Conservation (phyloP, 1,284 basidiomycete genomes). For the Boletus sp. region DNA sequence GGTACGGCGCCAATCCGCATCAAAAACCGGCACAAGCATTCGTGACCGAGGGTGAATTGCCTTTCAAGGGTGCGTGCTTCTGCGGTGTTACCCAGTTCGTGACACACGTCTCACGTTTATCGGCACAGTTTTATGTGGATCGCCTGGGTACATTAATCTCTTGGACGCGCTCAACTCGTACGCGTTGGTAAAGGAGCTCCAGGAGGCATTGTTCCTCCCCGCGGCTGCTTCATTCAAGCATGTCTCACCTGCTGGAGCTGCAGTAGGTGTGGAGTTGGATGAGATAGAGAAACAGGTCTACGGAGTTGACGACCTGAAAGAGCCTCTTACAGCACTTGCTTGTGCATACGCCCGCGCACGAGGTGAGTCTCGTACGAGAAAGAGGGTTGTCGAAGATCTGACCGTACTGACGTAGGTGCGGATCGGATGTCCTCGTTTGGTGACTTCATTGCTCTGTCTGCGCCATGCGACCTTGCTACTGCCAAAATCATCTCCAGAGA, state of each 20-base stretch:
- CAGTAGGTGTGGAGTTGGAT: slow-evolving; percentile 82
- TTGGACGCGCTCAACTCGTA: slow-evolving; percentile 97
- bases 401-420: slow-evolving; percentile 54
- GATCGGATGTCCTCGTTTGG: slow-evolving; percentile 99
- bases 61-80: slow-evolving; percentile 77
- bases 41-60: slow-evolving; percentile 84
- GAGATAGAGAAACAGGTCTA: slow-evolving; percentile 92
- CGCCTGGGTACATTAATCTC: slow-evolving; percentile 99
- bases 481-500: slow-evolving; percentile 96
- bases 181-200: slow-evolving; percentile 92
- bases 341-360: slow-evolving; percentile 95
- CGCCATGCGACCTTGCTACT: slow-evolving; percentile 89
- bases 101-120: slow-evolving; percentile 1
- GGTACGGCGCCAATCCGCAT: slow-evolving; percentile 98
- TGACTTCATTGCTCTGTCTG: slow-evolving; percentile 95
- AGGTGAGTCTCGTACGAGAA: slow-evolving; percentile 45
- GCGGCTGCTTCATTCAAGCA: slow-evolving; percentile 99
- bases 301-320: slow-evolving; percentile 93
- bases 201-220: slow-evolving; percentile 80
- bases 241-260: slow-evolving; percentile 96
- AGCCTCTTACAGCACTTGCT: slow-evolving; percentile 84
- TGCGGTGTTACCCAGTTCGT: neutral
- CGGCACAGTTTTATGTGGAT: slow-evolving; percentile 77
- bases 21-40: slow-evolving; percentile 98
- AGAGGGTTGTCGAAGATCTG: slow-evolving; percentile 4